These are phyloP conservation scores for Colletotrichum lentis DNA, from an alignment of 2,329 filamentous ascomycete genomes.

Conservation along the genomic window DNA sequence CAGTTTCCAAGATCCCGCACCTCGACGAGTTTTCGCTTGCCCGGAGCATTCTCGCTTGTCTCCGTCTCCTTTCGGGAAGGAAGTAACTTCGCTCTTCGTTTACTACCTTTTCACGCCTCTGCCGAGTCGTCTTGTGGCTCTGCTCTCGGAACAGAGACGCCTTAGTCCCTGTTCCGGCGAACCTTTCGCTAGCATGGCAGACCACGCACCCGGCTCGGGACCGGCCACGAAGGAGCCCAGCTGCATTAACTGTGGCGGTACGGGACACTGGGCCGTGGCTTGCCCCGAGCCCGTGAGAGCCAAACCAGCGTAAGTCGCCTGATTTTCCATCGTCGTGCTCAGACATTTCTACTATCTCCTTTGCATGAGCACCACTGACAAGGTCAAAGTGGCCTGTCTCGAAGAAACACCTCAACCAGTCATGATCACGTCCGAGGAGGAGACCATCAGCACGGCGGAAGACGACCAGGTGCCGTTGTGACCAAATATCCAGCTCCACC, in stretches of 20 bases:
- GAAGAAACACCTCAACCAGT: slow-evolving; percentile 24
- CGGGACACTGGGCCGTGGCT: slow-evolving; percentile 36
- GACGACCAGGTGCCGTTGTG: slow-evolving; percentile 32
- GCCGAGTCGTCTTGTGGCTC: neutral
- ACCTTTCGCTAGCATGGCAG: slow-evolving; percentile 15
- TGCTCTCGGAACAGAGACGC: neutral
- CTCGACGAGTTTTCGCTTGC: neutral
- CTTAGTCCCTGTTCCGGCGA: neutral
- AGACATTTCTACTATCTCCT: neutral
- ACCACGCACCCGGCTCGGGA: slow-evolving; percentile 31
- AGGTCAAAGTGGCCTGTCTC: slow-evolving; percentile 24
- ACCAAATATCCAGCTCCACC: slow-evolving; percentile 35
- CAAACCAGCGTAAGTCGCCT: slow-evolving; percentile 33
- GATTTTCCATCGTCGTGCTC: neutral
- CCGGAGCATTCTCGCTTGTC: neutral
- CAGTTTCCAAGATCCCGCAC: neutral
- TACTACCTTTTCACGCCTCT: neutral
- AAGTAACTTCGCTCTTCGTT: neutral
- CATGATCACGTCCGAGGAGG: slow-evolving; percentile 20
- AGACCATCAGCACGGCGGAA: slow-evolving; percentile 24
- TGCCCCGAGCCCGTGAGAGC: slow-evolving; percentile 36
- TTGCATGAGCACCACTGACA: slow-evolving; percentile 9
- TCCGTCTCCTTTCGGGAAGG: neutral
- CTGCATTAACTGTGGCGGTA: slow-evolving; percentile 37
- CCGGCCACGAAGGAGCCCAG: slow-evolving; percentile 33